Percentiles rank a stretch among this genome's conserved stretches.
phyloP scores from a whole-genome alignment of 2,329 filamentous ascomycete species.

The Drechslera avenae region DNA sequence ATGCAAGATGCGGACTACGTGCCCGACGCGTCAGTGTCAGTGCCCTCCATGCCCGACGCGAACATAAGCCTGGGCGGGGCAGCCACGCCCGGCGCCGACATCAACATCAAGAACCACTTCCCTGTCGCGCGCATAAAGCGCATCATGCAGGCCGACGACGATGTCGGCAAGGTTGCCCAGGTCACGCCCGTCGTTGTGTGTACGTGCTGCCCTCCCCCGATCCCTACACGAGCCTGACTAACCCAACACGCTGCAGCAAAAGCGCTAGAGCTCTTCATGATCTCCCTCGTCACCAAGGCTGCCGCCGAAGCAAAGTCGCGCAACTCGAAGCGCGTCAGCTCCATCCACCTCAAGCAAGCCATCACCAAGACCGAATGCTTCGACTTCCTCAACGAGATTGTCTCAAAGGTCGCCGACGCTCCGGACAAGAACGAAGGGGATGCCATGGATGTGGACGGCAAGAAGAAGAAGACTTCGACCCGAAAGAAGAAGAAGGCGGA shows the following conservation, averaged over 20 bases:
- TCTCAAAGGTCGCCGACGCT: constrained; percentile 77
- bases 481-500: constrained; percentile 48
- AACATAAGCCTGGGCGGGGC: constrained; percentile 26
- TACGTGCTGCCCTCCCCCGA: constrained; percentile 49
- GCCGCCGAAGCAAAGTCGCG: constrained; percentile 81
- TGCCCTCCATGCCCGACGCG: constrained; percentile 27
- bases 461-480: constrained; percentile 51
- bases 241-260: constrained; percentile 64
- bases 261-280: constrained; percentile 97
- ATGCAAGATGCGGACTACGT: constrained; percentile 47
- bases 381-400: constrained; percentile 91
- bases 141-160: constrained; percentile 99
- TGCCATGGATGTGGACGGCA: constrained; percentile 47
- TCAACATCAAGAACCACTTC: constrained; percentile 92
- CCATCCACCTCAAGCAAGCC: constrained; percentile 88
- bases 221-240: neutral
- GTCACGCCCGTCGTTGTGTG: constrained; percentile 93
- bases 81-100: constrained; percentile 49
- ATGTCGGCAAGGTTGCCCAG: constrained; percentile 97
- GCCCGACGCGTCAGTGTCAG: constrained; percentile 39
- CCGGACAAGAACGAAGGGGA: constrained; percentile 58
- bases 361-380: constrained; percentile 88
- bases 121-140: constrained; percentile 97
- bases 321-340: constrained; percentile 86
- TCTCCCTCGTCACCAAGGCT: constrained; percentile 86